Percentiles rank a stretch among this genome's conserved stretches.
These are phyloP conservation scores for Backusella tuberculispora DNA, from an alignment of 192 early-diverging fungal species.

Conservation along the genomic window DNA sequence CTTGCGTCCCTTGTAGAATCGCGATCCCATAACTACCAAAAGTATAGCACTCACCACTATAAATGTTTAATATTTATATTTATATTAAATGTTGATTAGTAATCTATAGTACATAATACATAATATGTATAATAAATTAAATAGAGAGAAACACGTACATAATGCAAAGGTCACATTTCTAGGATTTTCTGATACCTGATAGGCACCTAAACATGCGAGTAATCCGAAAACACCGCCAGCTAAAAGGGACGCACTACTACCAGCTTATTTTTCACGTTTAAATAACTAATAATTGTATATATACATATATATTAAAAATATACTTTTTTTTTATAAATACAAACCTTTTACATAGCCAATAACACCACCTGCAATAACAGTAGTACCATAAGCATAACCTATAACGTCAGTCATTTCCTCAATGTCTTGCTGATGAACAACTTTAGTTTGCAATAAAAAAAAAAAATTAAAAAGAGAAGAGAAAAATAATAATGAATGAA, in stretches of 20 bases:
- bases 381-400: conserved; percentile 33
- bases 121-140: neutral
- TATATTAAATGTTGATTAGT: too few relatives aligned
- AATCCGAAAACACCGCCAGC: conserved; percentile 40
- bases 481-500: neutral
- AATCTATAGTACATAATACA: too few relatives aligned
- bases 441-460: neutral
- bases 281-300: neutral
- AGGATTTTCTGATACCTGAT: conserved; percentile 34
- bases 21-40: conserved; percentile 44
- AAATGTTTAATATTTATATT: too few relatives aligned
- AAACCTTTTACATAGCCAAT: conserved; percentile 31
- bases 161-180: conserved; percentile 36
- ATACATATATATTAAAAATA: conserved; percentile 9
- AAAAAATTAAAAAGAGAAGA: neutral
- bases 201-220: conserved; percentile 33
- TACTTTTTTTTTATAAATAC: neutral
- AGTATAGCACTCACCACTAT: conserved; percentile 35
- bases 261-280: conserved; percentile 17
- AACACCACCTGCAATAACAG: conserved; percentile 31
- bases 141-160: conserved; percentile 32
- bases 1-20: conserved; percentile 44
- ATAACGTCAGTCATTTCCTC: conserved; percentile 25
- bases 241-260: conserved; percentile 33
- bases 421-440: too few relatives aligned